These are phyloP conservation scores for Hyaloperonospora arabidopsidis DNA, from an alignment of 352 stramenopile genomes.

Conservation along the genomic window DNA sequence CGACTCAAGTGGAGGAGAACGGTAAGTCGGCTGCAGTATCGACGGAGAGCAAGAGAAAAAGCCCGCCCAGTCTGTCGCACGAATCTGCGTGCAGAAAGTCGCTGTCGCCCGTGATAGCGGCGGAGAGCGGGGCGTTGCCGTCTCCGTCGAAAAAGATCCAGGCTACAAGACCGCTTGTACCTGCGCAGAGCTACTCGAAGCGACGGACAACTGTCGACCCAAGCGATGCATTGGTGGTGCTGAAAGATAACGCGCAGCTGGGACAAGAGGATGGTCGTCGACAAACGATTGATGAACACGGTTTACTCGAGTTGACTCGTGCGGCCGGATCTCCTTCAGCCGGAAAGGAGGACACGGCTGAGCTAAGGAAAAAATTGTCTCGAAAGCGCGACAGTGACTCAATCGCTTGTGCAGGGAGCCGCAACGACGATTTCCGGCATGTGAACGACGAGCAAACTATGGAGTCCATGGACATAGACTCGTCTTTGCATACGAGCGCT, in stretches of 20 bases:
- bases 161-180: slow-evolving; percentile 3
- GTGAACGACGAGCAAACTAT: slow-evolving; percentile 6
- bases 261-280: slow-evolving; percentile 26
- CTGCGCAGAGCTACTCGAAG: slow-evolving; percentile 7
- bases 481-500: not conserved
- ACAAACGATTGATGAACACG: slow-evolving; percentile 54
- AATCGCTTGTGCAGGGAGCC: slow-evolving; percentile 5
- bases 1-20: slow-evolving; percentile 10
- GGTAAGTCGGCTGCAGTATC: not conserved
- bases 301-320: slow-evolving; percentile 34
- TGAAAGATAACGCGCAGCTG: slow-evolving; percentile 7
- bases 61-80: not conserved
- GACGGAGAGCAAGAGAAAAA: not conserved
- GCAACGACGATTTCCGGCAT: slow-evolving; percentile 16
- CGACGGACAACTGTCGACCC: slow-evolving; percentile 50
- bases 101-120: slow-evolving; percentile 5
- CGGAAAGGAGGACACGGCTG: slow-evolving; percentile 5
- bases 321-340: slow-evolving; percentile 11
- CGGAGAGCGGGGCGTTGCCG: slow-evolving; percentile 3
- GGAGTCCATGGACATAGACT: slow-evolving; percentile 22
- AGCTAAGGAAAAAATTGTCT: slow-evolving; percentile 9
- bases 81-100: slow-evolving; percentile 1
- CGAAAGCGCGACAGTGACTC: slow-evolving; percentile 28
- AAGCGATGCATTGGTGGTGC: slow-evolving; percentile 30
- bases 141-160: slow-evolving; percentile 9